phyloP scores from a whole-genome alignment of 352 stramenopile genomes.

The Globisporangium alternatum region DNA sequence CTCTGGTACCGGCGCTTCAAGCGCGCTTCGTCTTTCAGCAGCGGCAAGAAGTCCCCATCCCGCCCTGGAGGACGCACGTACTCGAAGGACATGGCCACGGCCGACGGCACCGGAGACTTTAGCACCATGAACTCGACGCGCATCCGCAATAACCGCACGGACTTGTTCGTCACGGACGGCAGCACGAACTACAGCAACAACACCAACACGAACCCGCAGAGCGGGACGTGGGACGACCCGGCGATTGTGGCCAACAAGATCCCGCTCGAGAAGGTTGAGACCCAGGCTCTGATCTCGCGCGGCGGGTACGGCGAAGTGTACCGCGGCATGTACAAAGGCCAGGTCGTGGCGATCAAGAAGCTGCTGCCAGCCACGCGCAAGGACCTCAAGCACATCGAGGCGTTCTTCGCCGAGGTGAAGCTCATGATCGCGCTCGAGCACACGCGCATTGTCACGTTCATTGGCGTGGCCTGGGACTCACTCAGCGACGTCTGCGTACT shows the following conservation, averaged over 20 bases:
- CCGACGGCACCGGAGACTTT: neutral
- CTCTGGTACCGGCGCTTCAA: constrained; percentile 41
- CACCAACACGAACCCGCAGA: constrained; percentile 2
- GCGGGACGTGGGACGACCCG: constrained; percentile 23
- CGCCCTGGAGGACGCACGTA: neutral
- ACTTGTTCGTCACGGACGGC: constrained; percentile 1
- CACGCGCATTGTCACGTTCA: constrained; percentile 37
- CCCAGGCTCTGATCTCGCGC: constrained; percentile 26
- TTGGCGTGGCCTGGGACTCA: constrained; percentile 42
- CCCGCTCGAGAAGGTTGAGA: constrained; percentile 28
- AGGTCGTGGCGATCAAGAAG: constrained; percentile 26
- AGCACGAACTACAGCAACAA: neutral
- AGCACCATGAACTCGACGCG: constrained; percentile 11
- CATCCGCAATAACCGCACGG: constrained; percentile 2
- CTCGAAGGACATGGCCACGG: neutral
- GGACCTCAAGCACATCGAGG: constrained; percentile 29
- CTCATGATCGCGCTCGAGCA: constrained; percentile 42
- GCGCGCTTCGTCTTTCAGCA: constrained; percentile 15
- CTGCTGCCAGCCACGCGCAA: constrained; percentile 22
- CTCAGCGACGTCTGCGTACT: constrained; percentile 36
- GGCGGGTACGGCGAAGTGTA: constrained; percentile 38
- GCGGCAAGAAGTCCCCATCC: neutral
- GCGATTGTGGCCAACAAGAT: constrained; percentile 25
- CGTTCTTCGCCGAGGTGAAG: constrained; percentile 40
- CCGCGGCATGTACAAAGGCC: constrained; percentile 23